phyloP scores from a whole-genome alignment of 331 rosid species.

The Cydonia oblonga region DNA sequence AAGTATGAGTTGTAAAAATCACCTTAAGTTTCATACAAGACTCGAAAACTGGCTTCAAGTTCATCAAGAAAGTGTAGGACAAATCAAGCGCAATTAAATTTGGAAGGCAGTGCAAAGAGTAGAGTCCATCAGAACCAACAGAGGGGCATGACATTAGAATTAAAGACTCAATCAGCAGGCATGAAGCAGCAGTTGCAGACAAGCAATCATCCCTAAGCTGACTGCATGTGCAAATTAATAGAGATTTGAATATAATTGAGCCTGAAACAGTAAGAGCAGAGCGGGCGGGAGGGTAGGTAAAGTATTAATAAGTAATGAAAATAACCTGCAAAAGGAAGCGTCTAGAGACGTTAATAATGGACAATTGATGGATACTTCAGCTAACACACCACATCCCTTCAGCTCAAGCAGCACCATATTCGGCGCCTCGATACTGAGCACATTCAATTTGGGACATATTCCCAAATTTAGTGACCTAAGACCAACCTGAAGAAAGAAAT shows the following conservation, averaged over 20 bases:
- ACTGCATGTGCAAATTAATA: conserved; percentile 36
- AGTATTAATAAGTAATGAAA: background rate
- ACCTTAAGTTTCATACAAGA: conserved; percentile 83
- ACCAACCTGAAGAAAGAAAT: conserved; percentile 58
- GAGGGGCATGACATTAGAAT: conserved; percentile 94
- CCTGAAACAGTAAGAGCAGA: background rate
- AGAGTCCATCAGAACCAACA: conserved; percentile 73
- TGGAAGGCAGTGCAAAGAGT: conserved; percentile 57
- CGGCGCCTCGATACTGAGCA: conserved; percentile 62
- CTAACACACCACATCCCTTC: conserved; percentile 92
- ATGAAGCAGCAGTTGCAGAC: conserved; percentile 83
- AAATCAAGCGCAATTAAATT: conserved; percentile 73
- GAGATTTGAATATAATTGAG: conserved; percentile 2
- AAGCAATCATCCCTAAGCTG: conserved; percentile 78
- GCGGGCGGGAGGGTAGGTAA: background rate
- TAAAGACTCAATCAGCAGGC: conserved; percentile 76
- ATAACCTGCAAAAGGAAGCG: conserved; percentile 96
- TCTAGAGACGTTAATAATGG: conserved; percentile 86
- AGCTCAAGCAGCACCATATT: conserved; percentile 78
- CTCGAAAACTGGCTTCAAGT: conserved; percentile 79
- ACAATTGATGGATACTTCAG: conserved; percentile 83
- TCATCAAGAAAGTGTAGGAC: conserved; percentile 78
- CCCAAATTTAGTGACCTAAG: conserved; percentile 85
- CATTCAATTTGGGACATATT: conserved; percentile 84
- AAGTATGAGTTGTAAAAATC: background rate